Conservation (phyloP, 257 asterid species). For the Paraleonurus japonicus region DNA sequence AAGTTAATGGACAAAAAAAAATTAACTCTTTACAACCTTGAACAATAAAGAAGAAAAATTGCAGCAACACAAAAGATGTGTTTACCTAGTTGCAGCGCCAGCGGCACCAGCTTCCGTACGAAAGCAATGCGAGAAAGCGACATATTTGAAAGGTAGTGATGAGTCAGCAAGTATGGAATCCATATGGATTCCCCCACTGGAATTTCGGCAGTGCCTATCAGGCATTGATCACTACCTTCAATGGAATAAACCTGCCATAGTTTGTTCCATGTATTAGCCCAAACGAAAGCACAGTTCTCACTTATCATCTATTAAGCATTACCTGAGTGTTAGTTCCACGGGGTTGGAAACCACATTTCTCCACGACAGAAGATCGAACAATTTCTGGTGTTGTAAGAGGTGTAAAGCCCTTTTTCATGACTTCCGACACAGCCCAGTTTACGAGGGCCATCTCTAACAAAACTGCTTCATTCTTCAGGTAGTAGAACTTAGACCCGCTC, state of each 20-base stretch:
- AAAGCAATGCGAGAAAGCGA: slow-evolving; percentile 93
- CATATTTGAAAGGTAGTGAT: slow-evolving; percentile 82
- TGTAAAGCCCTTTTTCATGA: slow-evolving; percentile 81
- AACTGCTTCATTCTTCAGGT: slow-evolving; percentile 95
- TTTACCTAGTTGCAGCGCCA: slow-evolving; percentile 84
- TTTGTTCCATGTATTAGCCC: slow-evolving; percentile 21
- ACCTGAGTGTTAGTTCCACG: slow-evolving; percentile 99
- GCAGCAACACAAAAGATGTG: not conserved
- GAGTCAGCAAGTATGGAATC: slow-evolving; percentile 79
- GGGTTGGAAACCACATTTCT: slow-evolving; percentile 98
- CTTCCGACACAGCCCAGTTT: slow-evolving; percentile 94
- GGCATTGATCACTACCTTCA: slow-evolving; percentile 92
- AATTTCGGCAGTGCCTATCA: slow-evolving; percentile 96
- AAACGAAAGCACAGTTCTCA: not conserved
- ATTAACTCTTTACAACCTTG: not conserved
- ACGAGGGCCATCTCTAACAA: slow-evolving; percentile 84
- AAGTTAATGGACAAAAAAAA: not conserved
- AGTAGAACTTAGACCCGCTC: slow-evolving; percentile 95
- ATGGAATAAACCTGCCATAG: slow-evolving; percentile 84
- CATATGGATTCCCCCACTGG: slow-evolving; percentile 99
- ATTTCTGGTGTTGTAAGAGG: slow-evolving; percentile 96
- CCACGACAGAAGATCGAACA: slow-evolving; percentile 86
- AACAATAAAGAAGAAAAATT: not conserved
- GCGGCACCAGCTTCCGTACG: slow-evolving; percentile 99
- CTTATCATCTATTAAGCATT: not conserved